Conservation (phyloP, 2,329 filamentous ascomycete genomes). For the Neonectria neomacrospora region DNA sequence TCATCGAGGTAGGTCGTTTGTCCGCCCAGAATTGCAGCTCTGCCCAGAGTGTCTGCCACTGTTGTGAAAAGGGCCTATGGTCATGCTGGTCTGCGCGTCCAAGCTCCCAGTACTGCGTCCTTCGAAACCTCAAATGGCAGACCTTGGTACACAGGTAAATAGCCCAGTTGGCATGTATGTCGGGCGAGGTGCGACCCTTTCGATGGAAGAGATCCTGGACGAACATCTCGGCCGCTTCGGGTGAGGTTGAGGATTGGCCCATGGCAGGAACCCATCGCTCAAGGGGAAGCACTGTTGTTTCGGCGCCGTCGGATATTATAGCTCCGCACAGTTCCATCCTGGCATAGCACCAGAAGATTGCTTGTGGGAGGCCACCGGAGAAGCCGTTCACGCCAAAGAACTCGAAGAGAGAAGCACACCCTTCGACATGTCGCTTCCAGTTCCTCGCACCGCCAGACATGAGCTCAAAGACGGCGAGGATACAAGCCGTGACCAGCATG, state of each 20-base stretch:
- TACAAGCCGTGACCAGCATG: constrained; percentile 58
- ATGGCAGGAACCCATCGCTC: constrained; percentile 58
- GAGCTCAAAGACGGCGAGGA: constrained; percentile 60
- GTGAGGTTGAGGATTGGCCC: constrained; percentile 20
- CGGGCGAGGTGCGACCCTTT: constrained; percentile 48
- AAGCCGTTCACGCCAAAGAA: constrained; percentile 61
- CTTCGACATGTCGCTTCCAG: constrained; percentile 67
- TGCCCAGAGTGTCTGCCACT: constrained; percentile 58
- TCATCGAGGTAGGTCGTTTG: constrained; percentile 54
- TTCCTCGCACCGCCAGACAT: constrained; percentile 60
- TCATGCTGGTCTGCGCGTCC: constrained; percentile 54
- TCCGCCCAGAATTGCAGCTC: constrained; percentile 60
- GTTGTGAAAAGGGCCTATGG: constrained; percentile 49
- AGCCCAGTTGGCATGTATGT: constrained; percentile 66
- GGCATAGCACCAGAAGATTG: constrained; percentile 68
- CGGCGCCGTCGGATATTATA: constrained; percentile 61
- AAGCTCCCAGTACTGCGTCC: constrained; percentile 52
- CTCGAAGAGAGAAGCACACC: constrained; percentile 64
- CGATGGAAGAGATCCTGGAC: constrained; percentile 41
- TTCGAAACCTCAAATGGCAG: constrained; percentile 56
- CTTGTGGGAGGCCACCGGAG: constrained; percentile 57
- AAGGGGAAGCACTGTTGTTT: constrained; percentile 60
- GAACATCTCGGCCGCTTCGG: constrained; percentile 43
- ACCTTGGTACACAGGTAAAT: constrained; percentile 63
- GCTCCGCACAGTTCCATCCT: constrained; percentile 67